Evolutionary conservation across 2,329 filamentous ascomycete genomes (phyloP), one percentile per base, ranked within the genome.

Genomic region (Coccinonectria pachysandricola): DNA sequence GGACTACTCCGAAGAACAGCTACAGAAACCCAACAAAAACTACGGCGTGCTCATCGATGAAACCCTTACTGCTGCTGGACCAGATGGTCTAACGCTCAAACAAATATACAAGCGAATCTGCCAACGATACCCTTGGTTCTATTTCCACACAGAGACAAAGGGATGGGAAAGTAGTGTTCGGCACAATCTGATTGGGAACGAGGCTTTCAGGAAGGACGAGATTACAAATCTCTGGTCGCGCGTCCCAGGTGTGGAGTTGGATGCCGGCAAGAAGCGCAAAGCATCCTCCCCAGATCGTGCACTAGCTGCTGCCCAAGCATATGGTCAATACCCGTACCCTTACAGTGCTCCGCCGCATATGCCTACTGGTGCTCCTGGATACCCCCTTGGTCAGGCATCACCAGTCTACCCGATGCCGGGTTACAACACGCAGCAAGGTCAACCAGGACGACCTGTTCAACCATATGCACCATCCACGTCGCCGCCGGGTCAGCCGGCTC

Each of bases 131-230:
- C 69, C 69, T 7, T 74, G 65, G 59, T 75, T 70, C 37, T 68
- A 65, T 38, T 75, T 75, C 41, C 60, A 58, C 28, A 68, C 69
- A 11, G 69, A 71, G 43, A 75, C 71, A 5, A 75, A 73, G 44
- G 71, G 71, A n/a, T 75, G 71, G 71, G 70, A 75, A 46, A 75
- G 70, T 38, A 75, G 69, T 40, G 71, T 75, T n/a, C 65, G 71
- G 1, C 71, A 75, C 40, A 75, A 75, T 30, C 59, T 75, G 15
- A 72, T 75, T 37, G 70, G 69, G 3, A 75, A 75, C 44, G 65
- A 69, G 37, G 71, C 69, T 6, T 75, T 75, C 45, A 60, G 58
- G 36, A 75, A 75, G 46, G 64, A 69, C 34, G 67, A 72, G 19
- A 59, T 62, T 15, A 69, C 64, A 2, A 62, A 67, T 21, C 52